phyloP scores from a whole-genome alignment of 345 rosid species.

The Citrus glauca region DNA sequence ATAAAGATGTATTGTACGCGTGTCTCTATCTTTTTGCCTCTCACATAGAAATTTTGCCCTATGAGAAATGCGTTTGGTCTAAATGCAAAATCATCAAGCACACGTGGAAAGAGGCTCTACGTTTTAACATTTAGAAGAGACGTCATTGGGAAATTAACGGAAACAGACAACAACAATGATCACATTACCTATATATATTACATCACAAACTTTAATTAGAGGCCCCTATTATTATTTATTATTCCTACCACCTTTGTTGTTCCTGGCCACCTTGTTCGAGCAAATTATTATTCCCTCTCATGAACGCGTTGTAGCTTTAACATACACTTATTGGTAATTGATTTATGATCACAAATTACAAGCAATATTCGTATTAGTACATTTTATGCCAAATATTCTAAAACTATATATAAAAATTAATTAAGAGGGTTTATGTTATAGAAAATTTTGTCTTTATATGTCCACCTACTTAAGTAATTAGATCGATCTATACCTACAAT shows the following conservation, averaged over 20 bases:
- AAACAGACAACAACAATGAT: constrained; percentile 16
- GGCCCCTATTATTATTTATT: neutral
- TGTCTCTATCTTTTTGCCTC: neutral
- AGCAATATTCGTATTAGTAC: too few species aligned
- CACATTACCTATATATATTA: constrained; percentile 15
- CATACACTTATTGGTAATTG: neutral
- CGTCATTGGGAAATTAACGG: neutral
- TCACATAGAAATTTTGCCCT: neutral
- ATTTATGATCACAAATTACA: neutral
- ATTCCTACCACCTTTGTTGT: constrained; percentile 12
- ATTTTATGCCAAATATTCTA: too few species aligned
- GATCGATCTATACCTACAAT: neutral
- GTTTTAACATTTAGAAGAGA: neutral
- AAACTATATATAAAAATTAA: too few species aligned
- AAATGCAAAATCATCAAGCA: constrained; percentile 23
- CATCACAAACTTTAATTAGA: constrained; percentile 16
- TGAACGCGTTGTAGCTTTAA: neutral
- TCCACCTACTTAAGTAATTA: neutral
- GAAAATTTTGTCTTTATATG: neutral
- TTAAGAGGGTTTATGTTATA: neutral
- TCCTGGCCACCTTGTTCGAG: neutral
- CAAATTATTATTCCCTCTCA: neutral
- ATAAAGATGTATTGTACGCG: neutral
- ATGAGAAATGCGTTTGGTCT: constrained; percentile 24
- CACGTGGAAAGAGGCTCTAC: constrained; percentile 25